A percentile compares a stretch with the other conserved stretches of the same genome.
phyloP scores from a whole-genome alignment of 352 stramenopile species.

The Globisporangium barbulae region DNA sequence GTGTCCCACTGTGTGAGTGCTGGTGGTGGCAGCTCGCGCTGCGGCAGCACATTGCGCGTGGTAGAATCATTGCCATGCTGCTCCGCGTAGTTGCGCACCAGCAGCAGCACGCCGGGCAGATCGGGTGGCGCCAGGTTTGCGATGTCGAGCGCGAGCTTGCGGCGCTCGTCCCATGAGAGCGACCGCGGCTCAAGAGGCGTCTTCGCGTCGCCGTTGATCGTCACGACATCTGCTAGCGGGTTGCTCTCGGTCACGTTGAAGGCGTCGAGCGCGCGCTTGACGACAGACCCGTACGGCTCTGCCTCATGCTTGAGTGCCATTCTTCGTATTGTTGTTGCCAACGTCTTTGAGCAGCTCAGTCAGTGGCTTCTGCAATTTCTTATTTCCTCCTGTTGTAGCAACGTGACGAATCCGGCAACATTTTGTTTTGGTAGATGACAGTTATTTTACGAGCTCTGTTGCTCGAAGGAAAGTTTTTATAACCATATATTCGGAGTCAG shows the following conservation, averaged over 20 bases:
- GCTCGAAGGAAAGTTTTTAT: too few species aligned
- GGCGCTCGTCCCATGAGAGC: conserved; percentile 71
- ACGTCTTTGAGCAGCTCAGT: too few species aligned
- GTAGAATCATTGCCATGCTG: conserved; percentile 18
- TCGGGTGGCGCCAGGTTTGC: conserved; percentile 65
- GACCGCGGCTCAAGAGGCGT: not conserved
- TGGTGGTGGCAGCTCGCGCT: conserved; percentile 9
- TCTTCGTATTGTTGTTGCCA: not conserved
- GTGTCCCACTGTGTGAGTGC: conserved; percentile 25
- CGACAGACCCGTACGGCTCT: not conserved
- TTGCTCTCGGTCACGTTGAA: not conserved
- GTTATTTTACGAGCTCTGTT: too few species aligned
- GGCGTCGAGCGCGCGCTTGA: conserved; percentile 1
- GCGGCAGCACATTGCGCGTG: not conserved
- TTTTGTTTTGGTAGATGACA: too few species aligned
- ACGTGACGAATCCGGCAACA: too few species aligned
- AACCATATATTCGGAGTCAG: not conserved
- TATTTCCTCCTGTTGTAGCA: too few species aligned
- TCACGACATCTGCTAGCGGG: not conserved
- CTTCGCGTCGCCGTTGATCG: not conserved
- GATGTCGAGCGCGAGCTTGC: conserved; percentile 61
- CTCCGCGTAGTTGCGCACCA: conserved; percentile 44
- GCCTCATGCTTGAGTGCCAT: not conserved
- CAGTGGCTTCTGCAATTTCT: too few species aligned
- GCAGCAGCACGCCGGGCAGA: conserved; percentile 55